Base-by-base conservation (phyloP, 1,284 basidiomycete genomes). In the Apiotrichum akiyoshidainum region DNA sequence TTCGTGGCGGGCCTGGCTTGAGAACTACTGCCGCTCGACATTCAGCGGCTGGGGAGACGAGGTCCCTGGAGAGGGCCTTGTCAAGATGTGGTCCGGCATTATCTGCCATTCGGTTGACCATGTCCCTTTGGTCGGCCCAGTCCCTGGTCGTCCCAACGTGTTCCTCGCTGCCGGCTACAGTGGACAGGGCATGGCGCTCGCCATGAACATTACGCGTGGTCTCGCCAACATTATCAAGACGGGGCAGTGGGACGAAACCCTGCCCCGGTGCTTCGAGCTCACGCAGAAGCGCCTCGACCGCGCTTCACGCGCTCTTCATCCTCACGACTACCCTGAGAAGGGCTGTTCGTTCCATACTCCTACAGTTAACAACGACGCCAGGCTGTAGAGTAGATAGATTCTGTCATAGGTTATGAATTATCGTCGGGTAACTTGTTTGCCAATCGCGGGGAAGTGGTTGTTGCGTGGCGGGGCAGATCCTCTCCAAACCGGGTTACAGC, bases 21-120 rank as follows among this genome's bases (percentile, higher is more conserved):
- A 33, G 5, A 34, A 22, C 22, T 65, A 58, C 45, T 59, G 65
- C 47, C 51, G 55, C 52, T 54, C 64, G 26, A 55, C 50, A 21
- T 70, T 65, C 35, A 52, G 46, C 5, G 62, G 57, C 10, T 71
- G 69, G 68, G 67, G 65, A 0, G n/a, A 54, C 16, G 67, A 71
- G 39, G 54, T 49, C 11, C 48, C 57, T 0, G 65, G 65, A 7
- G 71, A 71, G 50, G 71, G 71, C 0, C 53, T 62, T 4, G 58
- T 60, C 4, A 53, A 63, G 19, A 47, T 62, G 14, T 72, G 71
- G 71, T 55, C 34, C 14, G 70, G 66, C 49, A 44, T 73, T n/a
- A n/a, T n/a, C n/a, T n/a, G n/a, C n/a, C n/a, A n/a, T n/a, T n/a
- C n/a, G n/a, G n/a, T n/a, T n/a, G n/a, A n/a, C n/a, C n/a, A n/a